These are phyloP conservation scores for Penicillium coffeae DNA, from an alignment of 495 filamentous ascomycete species.

Conservation along the genomic window DNA sequence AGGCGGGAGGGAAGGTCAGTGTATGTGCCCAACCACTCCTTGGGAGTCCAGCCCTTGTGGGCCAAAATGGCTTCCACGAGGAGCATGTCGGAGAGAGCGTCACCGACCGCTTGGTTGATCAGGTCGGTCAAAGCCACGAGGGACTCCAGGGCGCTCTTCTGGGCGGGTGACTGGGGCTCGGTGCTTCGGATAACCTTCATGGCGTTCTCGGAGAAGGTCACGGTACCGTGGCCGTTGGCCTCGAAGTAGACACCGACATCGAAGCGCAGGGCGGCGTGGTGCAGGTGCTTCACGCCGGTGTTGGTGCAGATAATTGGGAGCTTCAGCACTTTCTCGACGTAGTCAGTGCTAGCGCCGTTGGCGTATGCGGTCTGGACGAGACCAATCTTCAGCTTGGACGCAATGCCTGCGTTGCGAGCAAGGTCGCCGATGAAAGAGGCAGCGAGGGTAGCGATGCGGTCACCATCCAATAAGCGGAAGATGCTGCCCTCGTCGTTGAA, in stretches of 20 bases:
- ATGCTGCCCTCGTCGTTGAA: constrained; percentile 75
- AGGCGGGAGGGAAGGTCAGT: constrained; percentile 95
- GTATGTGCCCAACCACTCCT: constrained; percentile 92
- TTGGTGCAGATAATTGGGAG: constrained; percentile 89
- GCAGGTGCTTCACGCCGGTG: constrained; percentile 95
- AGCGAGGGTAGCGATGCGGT: constrained; percentile 92
- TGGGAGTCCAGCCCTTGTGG: constrained; percentile 85
- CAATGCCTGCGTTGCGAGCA: constrained; percentile 70
- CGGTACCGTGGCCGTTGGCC: constrained; percentile 95
- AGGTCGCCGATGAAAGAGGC: constrained; percentile 93
- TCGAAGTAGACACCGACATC: constrained; percentile 98
- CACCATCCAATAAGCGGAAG: constrained; percentile 91
- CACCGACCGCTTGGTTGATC: constrained; percentile 97
- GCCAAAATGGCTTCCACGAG: constrained; percentile 93
- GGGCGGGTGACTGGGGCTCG: constrained; percentile 85
- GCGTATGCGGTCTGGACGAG: constrained; percentile 97
- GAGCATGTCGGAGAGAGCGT: constrained; percentile 93
- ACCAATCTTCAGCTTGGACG: constrained; percentile 77
- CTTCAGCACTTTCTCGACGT: constrained; percentile 81
- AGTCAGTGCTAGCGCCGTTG: constrained; percentile 91
- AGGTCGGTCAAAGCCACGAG: constrained; percentile 77
- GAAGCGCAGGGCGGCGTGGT: constrained; percentile 86
- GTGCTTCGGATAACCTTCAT: constrained; percentile 69
- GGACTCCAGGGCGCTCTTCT: constrained; percentile 77
- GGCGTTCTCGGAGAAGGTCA: constrained; percentile 84